Evolutionary conservation across 148 eudicot species (phyloP), one percentile per base, ranked within the genome.

Genomic region (Simmondsia chinensis): DNA sequence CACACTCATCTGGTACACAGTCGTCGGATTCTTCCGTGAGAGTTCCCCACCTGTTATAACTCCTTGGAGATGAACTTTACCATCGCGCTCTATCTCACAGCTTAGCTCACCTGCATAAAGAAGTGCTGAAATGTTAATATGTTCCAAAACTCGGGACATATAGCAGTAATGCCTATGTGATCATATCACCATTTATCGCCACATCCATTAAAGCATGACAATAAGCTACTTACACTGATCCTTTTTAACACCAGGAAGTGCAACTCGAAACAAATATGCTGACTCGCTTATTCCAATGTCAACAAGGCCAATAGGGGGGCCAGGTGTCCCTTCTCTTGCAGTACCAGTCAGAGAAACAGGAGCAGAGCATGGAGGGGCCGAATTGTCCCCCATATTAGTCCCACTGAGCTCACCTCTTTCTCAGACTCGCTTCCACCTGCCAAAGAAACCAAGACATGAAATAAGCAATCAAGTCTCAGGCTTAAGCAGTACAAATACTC

Each of bases 171-270:
- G 2, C 21, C 33, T 27, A n/a, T 18, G 15, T 31, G 34, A 38
- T n/a, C n/a, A n/a, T n/a, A n/a, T n/a, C n/a, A n/a, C n/a, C n/a
- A n/a, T n/a, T n/a, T n/a, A n/a, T n/a, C n/a, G n/a, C n/a, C n/a
- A n/a, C n/a, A n/a, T n/a, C n/a, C n/a, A n/a, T n/a, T n/a, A n/a
- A n/a, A n/a, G n/a, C n/a, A n/a, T 38, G 13, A 15, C 7, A 47
- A 29, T 33, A 13, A 50, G 25, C 24, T 36, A 54, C 70, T 27
- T 40, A 82, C 93, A 73, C 41, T 66, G 65, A 43, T 86, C 96
- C 64, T 86, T 77, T 60, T 73, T 66, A 36, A 88, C 94, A 47
- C 94, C 97, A 57, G 94, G 94, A 27, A 83, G 75, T 43, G 94
- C 79, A 61, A 75, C 80, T 46, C 86, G 78, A 45, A 88, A 81